These are phyloP conservation scores for Cladosporium sp. DNA, from an alignment of 2,329 filamentous ascomycete species.

Conservation along the genomic window DNA sequence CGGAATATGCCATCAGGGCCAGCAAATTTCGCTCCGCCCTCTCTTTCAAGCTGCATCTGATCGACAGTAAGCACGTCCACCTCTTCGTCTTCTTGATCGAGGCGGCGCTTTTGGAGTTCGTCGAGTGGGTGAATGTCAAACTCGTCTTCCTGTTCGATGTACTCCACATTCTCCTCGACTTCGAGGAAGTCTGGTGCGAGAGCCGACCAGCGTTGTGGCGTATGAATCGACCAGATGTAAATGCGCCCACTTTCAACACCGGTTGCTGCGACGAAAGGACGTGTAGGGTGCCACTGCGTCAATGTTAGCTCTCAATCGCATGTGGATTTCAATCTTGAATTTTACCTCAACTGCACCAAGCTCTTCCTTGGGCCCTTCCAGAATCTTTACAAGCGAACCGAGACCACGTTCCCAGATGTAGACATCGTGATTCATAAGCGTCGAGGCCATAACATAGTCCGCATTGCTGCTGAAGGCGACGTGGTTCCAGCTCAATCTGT, in stretches of 20 bases:
- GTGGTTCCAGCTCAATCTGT: conserved; percentile 93
- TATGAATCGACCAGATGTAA: conserved; percentile 94
- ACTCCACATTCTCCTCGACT: conserved; percentile 97
- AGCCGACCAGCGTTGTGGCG: conserved; percentile 95
- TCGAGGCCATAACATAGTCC: conserved; percentile 94
- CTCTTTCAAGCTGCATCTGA: conserved; percentile 47
- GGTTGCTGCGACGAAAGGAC: conserved; percentile 84
- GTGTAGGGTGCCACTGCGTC: conserved; percentile 76
- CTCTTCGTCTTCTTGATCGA: conserved; percentile 90
- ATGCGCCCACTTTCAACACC: conserved; percentile 90
- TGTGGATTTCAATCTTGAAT: neutral
- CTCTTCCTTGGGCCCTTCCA: conserved; percentile 95
- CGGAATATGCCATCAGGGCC: conserved; percentile 62
- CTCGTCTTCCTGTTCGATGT: conserved; percentile 92
- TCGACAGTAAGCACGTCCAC: conserved; percentile 85
- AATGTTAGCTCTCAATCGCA: conserved; percentile 20
- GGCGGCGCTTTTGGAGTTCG: conserved; percentile 84
- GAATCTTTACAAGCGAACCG: conserved; percentile 91
- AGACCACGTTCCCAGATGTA: conserved; percentile 97
- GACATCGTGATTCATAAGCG: conserved; percentile 97
- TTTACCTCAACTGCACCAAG: conserved; percentile 78
- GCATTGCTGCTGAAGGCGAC: conserved; percentile 92
- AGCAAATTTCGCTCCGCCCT: conserved; percentile 42
- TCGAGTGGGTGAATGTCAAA: conserved; percentile 97
- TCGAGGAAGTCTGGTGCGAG: conserved; percentile 95